Base-by-base conservation (phyloP, 2,329 filamentous ascomycete species). In the Diaporthe vexans region DNA sequence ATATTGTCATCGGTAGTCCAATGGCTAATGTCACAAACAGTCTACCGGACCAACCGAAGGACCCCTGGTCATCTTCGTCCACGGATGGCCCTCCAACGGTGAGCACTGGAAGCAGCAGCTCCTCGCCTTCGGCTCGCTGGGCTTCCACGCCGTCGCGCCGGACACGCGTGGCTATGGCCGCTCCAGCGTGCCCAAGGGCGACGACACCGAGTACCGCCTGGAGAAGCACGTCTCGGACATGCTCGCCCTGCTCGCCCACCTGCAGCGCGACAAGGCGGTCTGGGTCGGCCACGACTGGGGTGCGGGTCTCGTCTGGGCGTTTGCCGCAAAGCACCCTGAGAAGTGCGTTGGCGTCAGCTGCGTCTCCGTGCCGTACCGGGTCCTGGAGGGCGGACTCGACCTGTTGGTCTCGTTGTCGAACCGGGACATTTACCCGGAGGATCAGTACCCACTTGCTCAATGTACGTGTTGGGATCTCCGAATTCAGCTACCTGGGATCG, bases 211-310 rank as follows among this genome's bases (percentile, higher is more conserved):
- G 37, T 85, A 85, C 61, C 77, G 78, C 1, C 79, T 82, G 1
- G 80, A 81, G 52, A 70, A 78, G 0, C 79, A 84, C 73, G 77
- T 81, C 5, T 78, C 81, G 43, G 83, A 84, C 33, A 61, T 84
- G 67, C 59, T 81, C 1, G 80, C 83, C 17, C 77, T 85, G 0
- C 78, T 85, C 0, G 78, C 77, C 26, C 77, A 80, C 33, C 75
- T 82, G 0, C 70, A 72, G 24, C 78, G 85, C 26, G 74, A 79
- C 0, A 81, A 81, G 10, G 86, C 86, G 1, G 78, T 89, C n/a
- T 88, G 87, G 86, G 79, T 87, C 46, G 85, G 81, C 17, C 86
- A 87, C 73, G 85, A 87, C 76, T 86, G 85, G 86, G 81, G 81
- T 61, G 76, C 80, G 17, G 79, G 76, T 2, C 75, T 78, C 1